phyloP scores from a whole-genome alignment of 306 rosid species.

The Fragaria vesca region DNA sequence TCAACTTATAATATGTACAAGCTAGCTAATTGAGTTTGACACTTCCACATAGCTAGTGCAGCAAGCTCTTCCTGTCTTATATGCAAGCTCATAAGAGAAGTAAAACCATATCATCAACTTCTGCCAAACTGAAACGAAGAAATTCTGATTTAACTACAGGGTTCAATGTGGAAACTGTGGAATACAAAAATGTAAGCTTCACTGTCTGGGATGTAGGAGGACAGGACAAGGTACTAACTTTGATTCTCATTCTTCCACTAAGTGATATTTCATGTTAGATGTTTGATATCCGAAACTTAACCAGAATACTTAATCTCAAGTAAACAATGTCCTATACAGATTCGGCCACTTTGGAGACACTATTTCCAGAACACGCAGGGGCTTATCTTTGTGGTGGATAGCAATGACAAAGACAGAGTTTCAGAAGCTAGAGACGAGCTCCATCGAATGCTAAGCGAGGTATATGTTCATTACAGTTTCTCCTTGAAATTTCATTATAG shows the following conservation, averaged over 20 bases:
- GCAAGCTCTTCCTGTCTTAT: background rate
- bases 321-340: constrained; percentile 32
- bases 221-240: constrained; percentile 63
- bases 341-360: constrained; percentile 94
- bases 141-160: constrained; percentile 31
- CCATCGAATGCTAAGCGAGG: constrained; percentile 90
- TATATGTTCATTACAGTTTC: constrained; percentile 20
- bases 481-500: background rate
- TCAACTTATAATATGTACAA: background rate
- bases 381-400: constrained; percentile 78
- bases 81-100: background rate
- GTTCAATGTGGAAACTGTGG: constrained; percentile 85
- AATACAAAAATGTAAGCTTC: constrained; percentile 86
- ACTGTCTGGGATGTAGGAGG: constrained; percentile 98
- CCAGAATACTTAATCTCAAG: background rate
- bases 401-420: constrained; percentile 81
- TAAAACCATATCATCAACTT: no score
- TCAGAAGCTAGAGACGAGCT: constrained; percentile 78
- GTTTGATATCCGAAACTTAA: background rate
- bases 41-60: background rate
- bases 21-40: background rate
- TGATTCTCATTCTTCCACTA: background rate
- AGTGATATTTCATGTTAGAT: background rate
- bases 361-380: constrained; percentile 88
- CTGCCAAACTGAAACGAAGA: background rate